Conservation (phyloP, 352 stramenopile species). For the Halophytophthora batemanensis region DNA sequence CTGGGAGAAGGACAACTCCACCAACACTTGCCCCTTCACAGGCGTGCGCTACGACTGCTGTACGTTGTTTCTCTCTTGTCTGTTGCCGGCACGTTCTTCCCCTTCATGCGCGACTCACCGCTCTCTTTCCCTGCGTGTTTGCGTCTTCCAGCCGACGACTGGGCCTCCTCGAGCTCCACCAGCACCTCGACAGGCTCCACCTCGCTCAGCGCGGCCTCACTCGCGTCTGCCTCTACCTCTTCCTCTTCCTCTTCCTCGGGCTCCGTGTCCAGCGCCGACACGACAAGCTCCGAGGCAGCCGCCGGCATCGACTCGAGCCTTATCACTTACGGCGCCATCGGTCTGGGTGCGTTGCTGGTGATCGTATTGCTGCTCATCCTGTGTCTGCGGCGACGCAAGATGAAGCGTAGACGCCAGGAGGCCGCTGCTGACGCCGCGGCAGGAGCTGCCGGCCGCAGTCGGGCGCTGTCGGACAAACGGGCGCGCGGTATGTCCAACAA, state of each 20-base stretch:
- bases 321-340: constrained; percentile 53
- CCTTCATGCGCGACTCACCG: constrained; percentile 2
- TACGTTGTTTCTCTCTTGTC: constrained; percentile 27
- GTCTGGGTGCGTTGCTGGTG: constrained; percentile 46
- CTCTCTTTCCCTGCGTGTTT: constrained; percentile 2
- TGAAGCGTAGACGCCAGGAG: constrained; percentile 18
- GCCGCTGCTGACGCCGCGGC: constrained; percentile 13
- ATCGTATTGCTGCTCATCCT: constrained; percentile 48
- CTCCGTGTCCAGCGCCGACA: constrained; percentile 9
- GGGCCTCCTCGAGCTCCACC: constrained; percentile 11
- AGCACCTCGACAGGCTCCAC: constrained; percentile 1
- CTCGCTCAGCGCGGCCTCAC: constrained; percentile 1
- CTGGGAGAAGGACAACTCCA: constrained; percentile 60
- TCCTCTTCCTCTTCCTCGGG: constrained; percentile 16
- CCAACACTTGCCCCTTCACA: constrained; percentile 65
- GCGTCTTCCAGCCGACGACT: constrained; percentile 28
- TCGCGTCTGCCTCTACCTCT: constrained; percentile 3
- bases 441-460: constrained; percentile 19
- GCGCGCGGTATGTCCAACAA: constrained; percentile 38
- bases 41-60: constrained; percentile 70
- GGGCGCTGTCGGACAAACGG: constrained; percentile 34
- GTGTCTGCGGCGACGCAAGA: constrained; percentile 46
- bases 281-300: constrained; percentile 12
- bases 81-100: neutral
- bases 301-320: constrained; percentile 22